Percentiles rank a stretch among this genome's conserved stretches.
phyloP scores from a whole-genome alignment of 352 stramenopile species.

The Phytophthora hybrid region DNA sequence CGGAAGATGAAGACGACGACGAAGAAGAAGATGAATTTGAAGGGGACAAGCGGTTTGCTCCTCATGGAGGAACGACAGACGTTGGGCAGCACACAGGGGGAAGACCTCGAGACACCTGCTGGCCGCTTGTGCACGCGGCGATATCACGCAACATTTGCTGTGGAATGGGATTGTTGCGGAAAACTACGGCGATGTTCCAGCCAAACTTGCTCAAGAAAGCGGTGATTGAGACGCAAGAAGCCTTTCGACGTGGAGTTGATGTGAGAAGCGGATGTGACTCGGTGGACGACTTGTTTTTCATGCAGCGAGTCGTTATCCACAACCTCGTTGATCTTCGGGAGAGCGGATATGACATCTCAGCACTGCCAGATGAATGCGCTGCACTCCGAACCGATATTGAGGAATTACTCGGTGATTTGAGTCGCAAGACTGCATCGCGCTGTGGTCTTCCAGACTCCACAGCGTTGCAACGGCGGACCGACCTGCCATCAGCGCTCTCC shows the following conservation, averaged over 20 bases:
- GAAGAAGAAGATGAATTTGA: not conserved
- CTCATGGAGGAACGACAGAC: slow-evolving; percentile 52
- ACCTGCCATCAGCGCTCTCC: slow-evolving; percentile 39
- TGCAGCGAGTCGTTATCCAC: not conserved
- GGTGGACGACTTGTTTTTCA: not conserved
- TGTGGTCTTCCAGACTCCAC: slow-evolving; percentile 13
- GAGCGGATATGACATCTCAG: not conserved
- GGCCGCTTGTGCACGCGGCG: slow-evolving; percentile 51
- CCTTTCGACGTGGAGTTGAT: not conserved
- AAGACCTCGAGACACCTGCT: slow-evolving; percentile 55
- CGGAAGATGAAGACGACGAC: slow-evolving; percentile 8
- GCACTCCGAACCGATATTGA: slow-evolving; percentile 20
- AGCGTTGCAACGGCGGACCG: slow-evolving; percentile 20
- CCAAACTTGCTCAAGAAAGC: slow-evolving; percentile 21
- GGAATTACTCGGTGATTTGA: slow-evolving; percentile 28
- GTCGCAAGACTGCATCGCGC: not conserved
- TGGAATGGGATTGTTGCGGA: slow-evolving; percentile 42
- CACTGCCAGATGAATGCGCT: not conserved
- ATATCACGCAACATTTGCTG: slow-evolving; percentile 49
- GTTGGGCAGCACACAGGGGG: slow-evolving; percentile 62
- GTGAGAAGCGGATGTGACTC: not conserved
- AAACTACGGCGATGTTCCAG: slow-evolving; percentile 46
- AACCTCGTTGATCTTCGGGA: not conserved
- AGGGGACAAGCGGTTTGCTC: not conserved
- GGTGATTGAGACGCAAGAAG: slow-evolving; percentile 11